phyloP scores from a whole-genome alignment of 192 early-diverging fungal species.

The Phycomyces blakesleeanus region DNA sequence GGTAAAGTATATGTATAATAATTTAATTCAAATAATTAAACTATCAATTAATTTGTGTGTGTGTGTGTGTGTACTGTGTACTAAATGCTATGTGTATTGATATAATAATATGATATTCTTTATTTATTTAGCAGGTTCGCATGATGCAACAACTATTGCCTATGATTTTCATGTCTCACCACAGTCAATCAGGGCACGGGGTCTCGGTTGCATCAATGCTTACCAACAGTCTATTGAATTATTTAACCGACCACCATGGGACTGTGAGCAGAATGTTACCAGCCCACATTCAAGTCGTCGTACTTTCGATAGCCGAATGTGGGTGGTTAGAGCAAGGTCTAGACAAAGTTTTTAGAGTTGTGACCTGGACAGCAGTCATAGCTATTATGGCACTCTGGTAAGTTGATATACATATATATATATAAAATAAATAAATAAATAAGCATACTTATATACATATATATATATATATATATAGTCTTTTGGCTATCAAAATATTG shows the following conservation, averaged over 20 bases:
- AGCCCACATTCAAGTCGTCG: constrained; percentile 17
- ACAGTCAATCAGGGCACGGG: background rate
- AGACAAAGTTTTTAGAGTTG: constrained; percentile 8
- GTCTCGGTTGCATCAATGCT: constrained; percentile 11
- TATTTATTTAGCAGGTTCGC: constrained; percentile 22
- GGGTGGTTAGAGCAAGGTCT: constrained; percentile 25
- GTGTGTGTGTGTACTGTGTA: no score
- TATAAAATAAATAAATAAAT: no score
- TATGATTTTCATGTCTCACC: constrained; percentile 27
- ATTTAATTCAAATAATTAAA: no score
- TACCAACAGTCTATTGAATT: constrained; percentile 11
- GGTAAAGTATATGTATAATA: no score
- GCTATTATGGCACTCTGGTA: constrained; percentile 18
- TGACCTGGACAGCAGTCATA: constrained; percentile 21
- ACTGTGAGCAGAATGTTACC: constrained; percentile 16
- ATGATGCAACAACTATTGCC: constrained; percentile 35
- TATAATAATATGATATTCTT: no score
- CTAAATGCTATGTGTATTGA: no score
- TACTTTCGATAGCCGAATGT: constrained; percentile 22
- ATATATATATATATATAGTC: no score
- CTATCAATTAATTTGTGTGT: no score
- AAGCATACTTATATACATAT: no score
- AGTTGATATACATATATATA: no score
- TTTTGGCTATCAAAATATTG: constrained; percentile 68
- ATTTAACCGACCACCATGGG: constrained; percentile 22